phyloP scores from a whole-genome alignment of 306 rosid species.

The Senna siamea region DNA sequence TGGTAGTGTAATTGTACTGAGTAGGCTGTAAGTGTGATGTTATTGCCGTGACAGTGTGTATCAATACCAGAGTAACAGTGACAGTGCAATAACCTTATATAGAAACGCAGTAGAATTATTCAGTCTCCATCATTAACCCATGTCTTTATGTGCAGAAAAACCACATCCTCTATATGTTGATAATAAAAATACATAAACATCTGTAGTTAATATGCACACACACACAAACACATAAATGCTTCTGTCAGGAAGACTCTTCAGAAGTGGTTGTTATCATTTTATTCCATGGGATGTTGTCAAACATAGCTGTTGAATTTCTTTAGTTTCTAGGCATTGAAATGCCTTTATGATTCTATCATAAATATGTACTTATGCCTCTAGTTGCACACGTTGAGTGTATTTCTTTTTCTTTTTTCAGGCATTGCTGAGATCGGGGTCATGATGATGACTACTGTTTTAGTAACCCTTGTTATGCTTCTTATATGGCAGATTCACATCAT shows the following conservation, averaged over 20 bases:
- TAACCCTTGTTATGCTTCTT: constrained; percentile 96
- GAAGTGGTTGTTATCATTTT: too few relatives aligned
- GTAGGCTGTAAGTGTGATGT: too few relatives aligned
- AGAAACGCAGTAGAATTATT: too few relatives aligned
- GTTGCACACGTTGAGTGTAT: constrained; percentile 14
- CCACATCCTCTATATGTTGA: constrained; percentile 10
- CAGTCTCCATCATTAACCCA: too few relatives aligned
- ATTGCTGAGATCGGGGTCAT: constrained; percentile 97
- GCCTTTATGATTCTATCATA: constrained; percentile 2
- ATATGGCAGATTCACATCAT: constrained; percentile 92
- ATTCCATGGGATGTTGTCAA: neutral
- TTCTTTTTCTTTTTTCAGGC: constrained; percentile 59
- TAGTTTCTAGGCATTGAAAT: constrained; percentile 16
- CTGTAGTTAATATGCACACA: neutral
- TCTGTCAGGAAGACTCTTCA: too few relatives aligned
- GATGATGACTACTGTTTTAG: constrained; percentile 95
- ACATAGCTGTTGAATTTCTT: constrained; percentile 1
- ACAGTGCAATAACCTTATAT: too few relatives aligned
- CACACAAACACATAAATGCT: neutral
- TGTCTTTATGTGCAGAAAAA: constrained; percentile 19
- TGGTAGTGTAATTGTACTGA: too few relatives aligned
- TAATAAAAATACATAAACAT: neutral
- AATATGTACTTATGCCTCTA: constrained; percentile 7
- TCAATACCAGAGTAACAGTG: too few relatives aligned
- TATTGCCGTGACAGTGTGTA: too few relatives aligned